Evolutionary conservation across 192 early-diverging fungal genomes (phyloP).

Genomic region (Backusella circina): DNA sequence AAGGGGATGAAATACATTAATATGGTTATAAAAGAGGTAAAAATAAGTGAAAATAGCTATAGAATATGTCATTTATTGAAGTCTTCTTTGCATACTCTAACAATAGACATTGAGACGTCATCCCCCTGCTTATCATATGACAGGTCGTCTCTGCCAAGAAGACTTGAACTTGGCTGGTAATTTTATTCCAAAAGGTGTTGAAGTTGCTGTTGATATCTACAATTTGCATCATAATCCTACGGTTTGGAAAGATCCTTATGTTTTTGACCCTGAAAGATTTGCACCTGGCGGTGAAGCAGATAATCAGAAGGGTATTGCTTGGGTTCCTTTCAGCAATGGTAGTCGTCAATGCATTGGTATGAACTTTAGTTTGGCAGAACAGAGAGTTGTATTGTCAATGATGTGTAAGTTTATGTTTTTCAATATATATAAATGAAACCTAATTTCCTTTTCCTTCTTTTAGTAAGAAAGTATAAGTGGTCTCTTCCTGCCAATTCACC

Average conservation of each 20-base stretch:
- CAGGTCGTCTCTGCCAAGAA: background rate
- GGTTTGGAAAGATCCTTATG: conserved; percentile 23
- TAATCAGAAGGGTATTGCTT: conserved; percentile 2
- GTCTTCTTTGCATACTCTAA: no score
- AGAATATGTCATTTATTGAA: background rate
- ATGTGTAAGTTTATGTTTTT: conserved; percentile 23
- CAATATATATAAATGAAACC: no score
- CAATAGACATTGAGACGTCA: background rate
- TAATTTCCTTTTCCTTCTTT: background rate
- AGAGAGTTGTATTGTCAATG: conserved; percentile 53
- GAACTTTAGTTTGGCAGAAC: conserved; percentile 56
- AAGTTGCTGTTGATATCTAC: conserved; percentile 1
- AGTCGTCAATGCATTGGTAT: conserved; percentile 53
- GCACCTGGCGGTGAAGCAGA: conserved; percentile 19
- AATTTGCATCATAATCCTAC: conserved; percentile 19
- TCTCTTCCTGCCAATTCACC: conserved; percentile 1
- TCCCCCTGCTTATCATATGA: conserved; percentile 6
- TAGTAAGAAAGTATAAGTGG: conserved; percentile 13
- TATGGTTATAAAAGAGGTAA: conserved; percentile 46
- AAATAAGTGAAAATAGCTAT: background rate
- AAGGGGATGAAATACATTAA: conserved; percentile 50
- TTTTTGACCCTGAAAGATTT: conserved; percentile 31
- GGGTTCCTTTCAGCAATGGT: conserved; percentile 54
- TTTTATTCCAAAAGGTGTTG: conserved; percentile 5
- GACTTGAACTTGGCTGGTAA: background rate